phyloP scores from a whole-genome alignment of 2,329 filamentous ascomycete species.

The Neodidymelliopsis sp. region DNA sequence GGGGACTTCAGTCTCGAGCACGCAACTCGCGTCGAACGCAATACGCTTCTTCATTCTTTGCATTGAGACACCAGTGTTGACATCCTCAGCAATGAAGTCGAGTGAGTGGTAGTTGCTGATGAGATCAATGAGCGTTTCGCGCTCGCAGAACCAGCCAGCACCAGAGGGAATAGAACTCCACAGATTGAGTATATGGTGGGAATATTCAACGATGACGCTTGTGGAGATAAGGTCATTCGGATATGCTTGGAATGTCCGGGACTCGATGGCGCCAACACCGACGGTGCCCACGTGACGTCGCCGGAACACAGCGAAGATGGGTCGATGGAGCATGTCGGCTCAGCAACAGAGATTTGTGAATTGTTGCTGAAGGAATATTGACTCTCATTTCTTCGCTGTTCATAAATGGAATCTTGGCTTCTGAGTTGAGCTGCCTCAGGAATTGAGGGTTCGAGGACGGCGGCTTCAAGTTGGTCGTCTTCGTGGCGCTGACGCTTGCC shows the following conservation, averaged over 20 bases:
- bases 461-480: slow-evolving; percentile 1
- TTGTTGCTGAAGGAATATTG: background rate
- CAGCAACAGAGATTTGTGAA: background rate
- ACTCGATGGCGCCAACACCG: slow-evolving; percentile 1
- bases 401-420: slow-evolving; percentile 1
- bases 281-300: background rate
- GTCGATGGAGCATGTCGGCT: background rate
- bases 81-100: slow-evolving; percentile 30
- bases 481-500: background rate
- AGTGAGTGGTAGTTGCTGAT: slow-evolving; percentile 27
- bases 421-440: slow-evolving; percentile 8
- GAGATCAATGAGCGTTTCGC: slow-evolving; percentile 24
- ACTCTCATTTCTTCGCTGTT: background rate
- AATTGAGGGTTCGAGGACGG: background rate
- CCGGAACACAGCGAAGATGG: background rate
- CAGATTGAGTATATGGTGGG: slow-evolving; percentile 14
- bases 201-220: background rate
- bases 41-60: slow-evolving; percentile 27
- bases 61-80: slow-evolving; percentile 24
- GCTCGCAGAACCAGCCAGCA: slow-evolving; percentile 28
- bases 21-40: slow-evolving; percentile 22
- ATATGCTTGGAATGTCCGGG: background rate
- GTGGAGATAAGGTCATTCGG: slow-evolving; percentile 1
- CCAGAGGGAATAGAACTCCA: slow-evolving; percentile 26
- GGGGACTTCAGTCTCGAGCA: slow-evolving; percentile 28